Evolutionary conservation across 768 basidiomycete genomes (phyloP).

Genomic region (Termitomyces titanicus): DNA sequence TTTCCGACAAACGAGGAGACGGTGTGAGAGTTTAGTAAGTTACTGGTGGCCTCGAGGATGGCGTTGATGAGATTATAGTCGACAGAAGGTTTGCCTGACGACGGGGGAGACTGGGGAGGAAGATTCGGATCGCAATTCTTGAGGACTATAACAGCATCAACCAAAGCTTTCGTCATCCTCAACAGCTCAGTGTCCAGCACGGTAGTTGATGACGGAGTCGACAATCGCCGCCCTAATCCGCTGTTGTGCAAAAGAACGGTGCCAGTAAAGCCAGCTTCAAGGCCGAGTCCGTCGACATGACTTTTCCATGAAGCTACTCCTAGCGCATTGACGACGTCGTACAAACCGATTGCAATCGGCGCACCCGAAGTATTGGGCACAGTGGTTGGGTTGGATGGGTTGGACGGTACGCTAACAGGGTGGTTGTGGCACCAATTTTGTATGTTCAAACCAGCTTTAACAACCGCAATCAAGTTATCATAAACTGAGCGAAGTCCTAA

Average conservation of each 20-base stretch:
- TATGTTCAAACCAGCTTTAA: conserved; percentile 11
- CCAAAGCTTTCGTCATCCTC: conserved; percentile 14
- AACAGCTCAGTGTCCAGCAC: conserved; percentile 15
- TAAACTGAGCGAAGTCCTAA: conserved; percentile 17
- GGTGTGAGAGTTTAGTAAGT: conserved; percentile 16
- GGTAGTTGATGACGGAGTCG: background rate
- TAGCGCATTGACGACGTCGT: conserved; percentile 5
- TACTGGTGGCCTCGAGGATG: conserved; percentile 13
- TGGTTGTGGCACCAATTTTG: conserved; percentile 14
- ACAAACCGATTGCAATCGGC: conserved; percentile 9
- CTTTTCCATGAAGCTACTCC: conserved; percentile 7
- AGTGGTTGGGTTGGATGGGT: background rate
- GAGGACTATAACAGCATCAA: conserved; percentile 18
- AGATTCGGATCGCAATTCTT: conserved; percentile 9
- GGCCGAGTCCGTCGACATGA: conserved; percentile 1
- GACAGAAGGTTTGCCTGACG: background rate
- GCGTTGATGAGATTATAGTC: conserved; percentile 6
- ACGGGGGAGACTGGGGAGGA: background rate
- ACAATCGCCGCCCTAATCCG: background rate
- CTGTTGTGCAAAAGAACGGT: conserved; percentile 3
- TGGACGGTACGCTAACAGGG: conserved; percentile 1
- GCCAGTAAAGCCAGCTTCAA: background rate
- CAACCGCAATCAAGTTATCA: conserved; percentile 15
- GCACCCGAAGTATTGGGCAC: conserved; percentile 4
- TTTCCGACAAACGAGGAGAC: conserved; percentile 14